Evolutionary conservation across 2,329 filamentous ascomycete species (phyloP).

Genomic region (Cytospora schulzeri): DNA sequence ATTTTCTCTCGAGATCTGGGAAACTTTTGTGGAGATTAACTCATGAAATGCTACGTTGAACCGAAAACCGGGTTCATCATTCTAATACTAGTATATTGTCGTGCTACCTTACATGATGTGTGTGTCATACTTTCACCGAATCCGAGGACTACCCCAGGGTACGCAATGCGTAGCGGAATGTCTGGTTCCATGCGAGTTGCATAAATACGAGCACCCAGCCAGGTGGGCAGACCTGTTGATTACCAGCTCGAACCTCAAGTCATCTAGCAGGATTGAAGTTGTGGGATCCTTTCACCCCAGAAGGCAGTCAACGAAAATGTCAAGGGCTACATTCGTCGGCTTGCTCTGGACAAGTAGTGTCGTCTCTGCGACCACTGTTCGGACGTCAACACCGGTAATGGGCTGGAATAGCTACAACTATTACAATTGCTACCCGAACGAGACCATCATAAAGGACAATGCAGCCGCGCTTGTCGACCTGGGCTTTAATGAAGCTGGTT

Average conservation of each 20-base stretch:
- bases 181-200: background rate
- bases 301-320: background rate
- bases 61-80: background rate
- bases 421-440: slow-evolving; percentile 52
- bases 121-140: background rate
- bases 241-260: background rate
- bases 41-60: background rate
- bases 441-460: slow-evolving; percentile 52
- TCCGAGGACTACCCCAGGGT: no score
- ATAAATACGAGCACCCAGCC: background rate
- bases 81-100: background rate
- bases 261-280: background rate
- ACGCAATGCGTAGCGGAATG: background rate
- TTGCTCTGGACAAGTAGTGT: slow-evolving; percentile 16
- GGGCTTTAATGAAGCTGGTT: slow-evolving; percentile 55
- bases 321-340: slow-evolving; percentile 1
- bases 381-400: slow-evolving; percentile 43
- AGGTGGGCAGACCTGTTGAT: no score
- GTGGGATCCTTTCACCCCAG: background rate
- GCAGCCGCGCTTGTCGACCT: slow-evolving; percentile 55
- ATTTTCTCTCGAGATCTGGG: slow-evolving; percentile 6
- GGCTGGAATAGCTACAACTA: slow-evolving; percentile 64
- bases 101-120: background rate
- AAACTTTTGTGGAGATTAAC: slow-evolving; percentile 6
- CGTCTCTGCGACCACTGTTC: slow-evolving; percentile 23